Evolutionary conservation across 2,329 filamentous ascomycete genomes (phyloP), one percentile per base, ranked within the genome.

Genomic region (Calonectria naviculata): DNA sequence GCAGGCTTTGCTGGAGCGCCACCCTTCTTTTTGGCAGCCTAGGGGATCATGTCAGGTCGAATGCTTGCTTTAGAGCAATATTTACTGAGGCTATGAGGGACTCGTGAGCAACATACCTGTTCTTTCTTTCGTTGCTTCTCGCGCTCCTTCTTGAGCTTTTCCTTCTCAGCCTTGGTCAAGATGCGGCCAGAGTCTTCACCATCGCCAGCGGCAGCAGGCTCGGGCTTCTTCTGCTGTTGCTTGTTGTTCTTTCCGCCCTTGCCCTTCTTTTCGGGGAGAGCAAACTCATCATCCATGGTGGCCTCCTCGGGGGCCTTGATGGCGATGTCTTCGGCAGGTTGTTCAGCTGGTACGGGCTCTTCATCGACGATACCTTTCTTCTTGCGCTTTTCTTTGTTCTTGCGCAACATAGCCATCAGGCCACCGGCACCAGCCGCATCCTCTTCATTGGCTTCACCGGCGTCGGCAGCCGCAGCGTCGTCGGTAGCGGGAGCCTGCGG

Each of bases 111-210:
- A 67, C 79, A 54, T 77, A 97, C 95, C 90, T 98, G 93, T 85
- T 99, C 97, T 91, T 95, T 99, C 87, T 99, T 99, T 76, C 95
- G 90, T 86, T 97, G 94, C 91, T 99, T 99, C 87, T 99, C 97
- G 72, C 95, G 92, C 87, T 99, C 97, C 87, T 98, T 99, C 89
- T 96, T 98, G 80, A 96, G 89, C 85, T 95, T 97, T 84, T 99
- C 97, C 87, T 99, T 99, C 87, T 99, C 95, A 70, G 97, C 97
- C 90, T 98, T 99, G 44, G 95, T 97, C 86, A 98, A 92, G 60
- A 98, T 89, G 67, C 92, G 90, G 52, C 93, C 93, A 70, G 87
- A 87, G 5, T 87, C 88, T 9, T 83, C 90, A n/a, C 87, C 88
- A 19, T 83, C 90, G 13, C 85, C 87, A 21, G 87, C 88, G 24